phyloP scores from a whole-genome alignment of 1,284 basidiomycete species.

The Salmacisia buchloeana region DNA sequence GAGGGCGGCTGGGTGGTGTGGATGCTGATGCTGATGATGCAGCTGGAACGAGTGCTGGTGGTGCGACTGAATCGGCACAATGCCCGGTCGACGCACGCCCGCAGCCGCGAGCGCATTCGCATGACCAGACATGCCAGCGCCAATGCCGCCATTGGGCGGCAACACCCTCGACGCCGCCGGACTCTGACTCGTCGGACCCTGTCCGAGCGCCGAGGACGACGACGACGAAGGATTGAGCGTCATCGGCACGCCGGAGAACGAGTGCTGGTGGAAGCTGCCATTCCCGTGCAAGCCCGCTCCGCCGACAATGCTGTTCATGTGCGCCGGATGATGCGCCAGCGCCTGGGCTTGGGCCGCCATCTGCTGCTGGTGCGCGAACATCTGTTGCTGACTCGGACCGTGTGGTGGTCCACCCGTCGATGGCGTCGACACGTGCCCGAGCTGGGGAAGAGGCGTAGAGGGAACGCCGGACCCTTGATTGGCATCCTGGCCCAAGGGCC shows the following conservation, averaged over 20 bases:
- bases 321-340: not conserved
- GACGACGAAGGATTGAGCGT: not conserved
- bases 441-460: no score
- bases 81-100: not conserved
- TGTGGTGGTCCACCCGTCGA: not conserved
- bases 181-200: not conserved
- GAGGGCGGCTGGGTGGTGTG: not conserved
- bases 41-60: not conserved
- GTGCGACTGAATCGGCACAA: conserved; percentile 2
- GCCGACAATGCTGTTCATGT: conserved; percentile 2
- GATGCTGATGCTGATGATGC: not conserved
- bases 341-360: not conserved
- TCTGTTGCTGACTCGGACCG: not conserved
- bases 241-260: not conserved
- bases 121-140: conserved; percentile 1
- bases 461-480: no score
- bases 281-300: not conserved
- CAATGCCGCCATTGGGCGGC: not conserved
- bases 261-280: not conserved
- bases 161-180: not conserved
- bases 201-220: not conserved
- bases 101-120: conserved; percentile 3
- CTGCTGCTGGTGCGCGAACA: conserved; percentile 4
- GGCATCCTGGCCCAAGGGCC: no score
- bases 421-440: not conserved